Base-by-base conservation (phyloP, 805 yeast species). In the Cyberlindnera mississippiensis region DNA sequence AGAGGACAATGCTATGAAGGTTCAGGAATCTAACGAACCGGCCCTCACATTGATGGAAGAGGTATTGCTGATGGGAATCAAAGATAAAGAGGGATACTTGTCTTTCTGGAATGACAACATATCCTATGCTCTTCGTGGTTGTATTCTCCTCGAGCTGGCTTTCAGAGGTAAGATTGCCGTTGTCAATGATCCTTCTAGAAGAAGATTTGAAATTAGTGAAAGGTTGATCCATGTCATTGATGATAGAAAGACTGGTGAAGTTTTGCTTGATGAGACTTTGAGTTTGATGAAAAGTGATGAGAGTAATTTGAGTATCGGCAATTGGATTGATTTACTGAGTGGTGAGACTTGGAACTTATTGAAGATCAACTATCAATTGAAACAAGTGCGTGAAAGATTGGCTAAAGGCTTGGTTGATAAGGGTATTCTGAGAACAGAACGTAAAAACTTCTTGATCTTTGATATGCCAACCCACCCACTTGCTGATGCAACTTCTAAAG, bases 391-490 rank as follows among this genome's bases (percentile, higher is more conserved):
- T 60, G 99, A 93, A 66, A 76, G 99, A 54, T 72, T 93, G 50
- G 95, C 96, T 41, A 93, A 93, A 66, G 99, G 99, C 1, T 72
- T 93, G 40, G 99, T 95, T 29, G 99, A 93, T 64, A 93, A 93
- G 67, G 98, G 99, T 17, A 82, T 93, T 35, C 74, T 95, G 57
- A 82, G 96, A 68, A 93, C 99, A 7, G 99, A 93, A 65, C 80
- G 95, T 63, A 88, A 90, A 62, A 93, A 88, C 67, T 93, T 93
- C 61, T 79, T 93, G 57, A 69, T 93, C 40, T 93, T 93, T 56
- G 99, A 93, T 64, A 93, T 93, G 97, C 96, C 99, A 24, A 93
- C 99, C 8, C 99, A 95, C 64, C 99, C 99, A 7, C 78, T 93
- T 12, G 83, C 90, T 26, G 99, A 93, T 63, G 75, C 83, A 33